These are phyloP conservation scores for Saposhnikovia divaricata DNA, from an alignment of 129 eudicot species.

Conservation along the genomic window DNA sequence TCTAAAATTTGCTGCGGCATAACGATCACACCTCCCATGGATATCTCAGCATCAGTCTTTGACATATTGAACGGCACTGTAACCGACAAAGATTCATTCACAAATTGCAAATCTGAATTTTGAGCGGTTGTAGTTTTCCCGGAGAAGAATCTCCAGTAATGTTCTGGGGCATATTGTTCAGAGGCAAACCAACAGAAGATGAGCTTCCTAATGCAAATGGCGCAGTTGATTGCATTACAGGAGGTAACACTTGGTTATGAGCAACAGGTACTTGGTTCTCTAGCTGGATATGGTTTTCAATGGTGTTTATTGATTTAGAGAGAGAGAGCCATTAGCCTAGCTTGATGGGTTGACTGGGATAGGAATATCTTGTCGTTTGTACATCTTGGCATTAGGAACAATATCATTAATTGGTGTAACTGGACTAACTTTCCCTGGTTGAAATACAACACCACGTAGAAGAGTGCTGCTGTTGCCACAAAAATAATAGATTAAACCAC, in stretches of 20 bases:
- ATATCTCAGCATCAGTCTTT: slow-evolving; percentile 1
- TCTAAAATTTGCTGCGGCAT: slow-evolving; percentile 6
- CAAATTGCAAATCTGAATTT: background rate
- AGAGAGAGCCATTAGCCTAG: slow-evolving; percentile 11
- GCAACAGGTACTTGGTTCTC: slow-evolving; percentile 26
- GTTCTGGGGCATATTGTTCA: background rate
- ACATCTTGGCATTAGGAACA: slow-evolving; percentile 52
- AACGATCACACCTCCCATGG: slow-evolving; percentile 24
- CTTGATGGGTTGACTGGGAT: slow-evolving; percentile 31
- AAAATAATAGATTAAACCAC: no score
- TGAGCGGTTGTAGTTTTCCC: slow-evolving; percentile 5
- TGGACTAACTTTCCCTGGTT: slow-evolving; percentile 46
- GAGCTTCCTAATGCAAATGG: slow-evolving; percentile 2
- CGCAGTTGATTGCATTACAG: slow-evolving; percentile 6
- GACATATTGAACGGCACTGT: slow-evolving; percentile 7
- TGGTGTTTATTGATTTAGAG: slow-evolving; percentile 15
- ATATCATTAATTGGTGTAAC: slow-evolving; percentile 35
- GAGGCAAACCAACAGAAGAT: slow-evolving; percentile 5
- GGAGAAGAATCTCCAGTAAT: slow-evolving; percentile 7
- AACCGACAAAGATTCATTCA: background rate
- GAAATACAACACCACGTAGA: slow-evolving; percentile 62
- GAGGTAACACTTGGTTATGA: slow-evolving; percentile 8
- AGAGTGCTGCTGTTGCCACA: slow-evolving; percentile 34
- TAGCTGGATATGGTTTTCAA: slow-evolving; percentile 11
- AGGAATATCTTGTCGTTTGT: slow-evolving; percentile 38